Evolutionary conservation across 257 asterid species (phyloP).

Genomic region (Plectranthus barbatus): DNA sequence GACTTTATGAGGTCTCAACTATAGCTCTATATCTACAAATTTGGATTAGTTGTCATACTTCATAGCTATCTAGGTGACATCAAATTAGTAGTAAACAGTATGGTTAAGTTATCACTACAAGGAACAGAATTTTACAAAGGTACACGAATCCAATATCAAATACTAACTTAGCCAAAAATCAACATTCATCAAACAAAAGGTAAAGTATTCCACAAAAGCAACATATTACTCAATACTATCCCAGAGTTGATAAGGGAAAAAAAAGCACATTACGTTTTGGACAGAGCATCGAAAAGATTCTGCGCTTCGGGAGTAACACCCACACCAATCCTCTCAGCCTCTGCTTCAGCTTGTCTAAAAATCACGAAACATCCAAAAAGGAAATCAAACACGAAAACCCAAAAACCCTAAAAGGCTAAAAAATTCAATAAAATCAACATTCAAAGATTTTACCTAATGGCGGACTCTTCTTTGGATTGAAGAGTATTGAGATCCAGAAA

Average conservation of each 20-base stretch:
- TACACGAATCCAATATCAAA: neutral
- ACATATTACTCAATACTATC: neutral
- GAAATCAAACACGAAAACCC: neutral
- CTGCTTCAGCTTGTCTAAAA: constrained; percentile 81
- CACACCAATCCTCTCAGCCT: constrained; percentile 90
- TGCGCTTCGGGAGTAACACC: constrained; percentile 96
- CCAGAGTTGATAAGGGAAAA: neutral
- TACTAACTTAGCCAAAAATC: neutral
- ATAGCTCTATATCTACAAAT: neutral
- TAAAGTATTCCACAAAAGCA: neutral
- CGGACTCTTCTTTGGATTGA: constrained; percentile 84
- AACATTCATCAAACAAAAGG: neutral
- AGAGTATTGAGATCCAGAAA: constrained; percentile 64
- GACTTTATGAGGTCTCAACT: neutral
- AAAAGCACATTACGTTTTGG: constrained; percentile 69
- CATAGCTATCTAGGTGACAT: neutral
- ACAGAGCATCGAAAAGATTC: constrained; percentile 75
- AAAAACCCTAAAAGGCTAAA: neutral
- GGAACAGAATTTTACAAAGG: neutral
- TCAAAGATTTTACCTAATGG: constrained; percentile 45
- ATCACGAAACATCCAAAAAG: neutral
- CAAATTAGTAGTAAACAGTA: neutral
- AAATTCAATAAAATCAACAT: neutral
- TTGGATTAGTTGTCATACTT: neutral
- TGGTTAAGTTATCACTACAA: neutral